Evolutionary conservation across 192 early-diverging fungal genomes (phyloP).

Genomic region (Coemansia sp.): DNA sequence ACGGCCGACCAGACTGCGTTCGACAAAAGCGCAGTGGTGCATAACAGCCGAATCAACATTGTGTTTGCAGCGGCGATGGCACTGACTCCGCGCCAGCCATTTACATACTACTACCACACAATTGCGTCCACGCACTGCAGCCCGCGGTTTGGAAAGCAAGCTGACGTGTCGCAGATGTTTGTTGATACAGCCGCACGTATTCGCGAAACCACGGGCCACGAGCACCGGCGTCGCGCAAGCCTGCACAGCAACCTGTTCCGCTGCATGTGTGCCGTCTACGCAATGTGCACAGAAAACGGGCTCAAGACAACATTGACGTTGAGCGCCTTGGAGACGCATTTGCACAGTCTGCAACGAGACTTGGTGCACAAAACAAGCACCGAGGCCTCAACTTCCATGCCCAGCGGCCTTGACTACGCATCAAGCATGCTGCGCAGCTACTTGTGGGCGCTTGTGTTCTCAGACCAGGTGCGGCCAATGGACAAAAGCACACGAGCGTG

Average conservation of each 20-base stretch:
- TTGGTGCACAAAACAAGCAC: background rate
- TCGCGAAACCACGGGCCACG: background rate
- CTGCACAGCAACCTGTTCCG: constrained; percentile 19
- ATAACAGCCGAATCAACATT: constrained; percentile 13
- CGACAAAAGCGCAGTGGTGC: background rate
- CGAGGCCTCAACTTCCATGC: too few species aligned
- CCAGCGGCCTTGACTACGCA: background rate
- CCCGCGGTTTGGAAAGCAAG: constrained; percentile 3
- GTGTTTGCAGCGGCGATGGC: constrained; percentile 19
- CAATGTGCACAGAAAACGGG: constrained; percentile 3
- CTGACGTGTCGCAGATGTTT: background rate
- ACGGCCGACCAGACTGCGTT: constrained; percentile 2
- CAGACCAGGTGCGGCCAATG: background rate
- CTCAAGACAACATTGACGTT: background rate
- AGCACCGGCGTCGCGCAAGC: background rate
- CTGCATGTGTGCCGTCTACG: constrained; percentile 22
- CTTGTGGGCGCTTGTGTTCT: constrained; percentile 27
- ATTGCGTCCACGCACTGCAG: constrained; percentile 25
- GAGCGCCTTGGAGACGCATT: constrained; percentile 6
- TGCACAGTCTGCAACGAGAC: constrained; percentile 16
- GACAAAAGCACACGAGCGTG: background rate
- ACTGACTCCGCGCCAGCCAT: constrained; percentile 32
- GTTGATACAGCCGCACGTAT: background rate
- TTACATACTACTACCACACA: constrained; percentile 38
- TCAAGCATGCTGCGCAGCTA: constrained; percentile 23